A percentile compares a stretch with the other conserved stretches of the same genome.
Conservation (phyloP, 768 basidiomycete species). For the Lactarius hengduanensis region DNA sequence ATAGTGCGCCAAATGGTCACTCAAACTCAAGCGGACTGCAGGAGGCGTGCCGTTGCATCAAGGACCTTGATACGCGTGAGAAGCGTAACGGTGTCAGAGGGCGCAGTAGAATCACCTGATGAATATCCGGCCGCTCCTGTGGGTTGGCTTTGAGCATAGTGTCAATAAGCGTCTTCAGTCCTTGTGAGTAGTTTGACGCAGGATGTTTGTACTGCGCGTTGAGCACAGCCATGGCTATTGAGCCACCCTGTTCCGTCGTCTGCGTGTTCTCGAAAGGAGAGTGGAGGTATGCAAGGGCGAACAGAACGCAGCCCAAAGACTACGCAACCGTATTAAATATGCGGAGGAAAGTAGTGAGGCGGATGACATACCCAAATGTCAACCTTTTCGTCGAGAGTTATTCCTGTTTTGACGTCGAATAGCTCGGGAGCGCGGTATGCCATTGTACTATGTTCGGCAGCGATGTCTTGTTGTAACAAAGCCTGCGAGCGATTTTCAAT, state of each 20-base stretch:
- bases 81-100: slow-evolving; percentile 9
- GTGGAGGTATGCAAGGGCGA: slow-evolving; percentile 90
- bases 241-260: slow-evolving; percentile 91
- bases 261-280: slow-evolving; percentile 95
- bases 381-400: slow-evolving; percentile 86
- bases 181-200: slow-evolving; percentile 80
- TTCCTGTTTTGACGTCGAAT: slow-evolving; percentile 94
- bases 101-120: slow-evolving; percentile 54
- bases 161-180: slow-evolving; percentile 79
- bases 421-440: slow-evolving; percentile 96
- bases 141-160: slow-evolving; percentile 83
- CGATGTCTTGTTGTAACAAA: slow-evolving; percentile 91
- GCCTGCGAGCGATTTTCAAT: slow-evolving; percentile 86
- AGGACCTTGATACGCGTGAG: slow-evolving; percentile 50
- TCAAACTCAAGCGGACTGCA: slow-evolving; percentile 10
- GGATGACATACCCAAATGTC: slow-evolving; percentile 81
- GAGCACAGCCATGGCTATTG: slow-evolving; percentile 96
- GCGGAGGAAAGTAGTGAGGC: not conserved
- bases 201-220: slow-evolving; percentile 94
- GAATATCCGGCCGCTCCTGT: slow-evolving; percentile 78
- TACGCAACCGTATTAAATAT: slow-evolving; percentile 35
- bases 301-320: slow-evolving; percentile 96
- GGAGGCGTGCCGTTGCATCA: slow-evolving; percentile 39
- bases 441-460: slow-evolving; percentile 98
- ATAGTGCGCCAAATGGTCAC: not conserved